Base-by-base conservation (phyloP, 2,329 filamentous ascomycete species). In the Aspergillus sp. region DNA sequence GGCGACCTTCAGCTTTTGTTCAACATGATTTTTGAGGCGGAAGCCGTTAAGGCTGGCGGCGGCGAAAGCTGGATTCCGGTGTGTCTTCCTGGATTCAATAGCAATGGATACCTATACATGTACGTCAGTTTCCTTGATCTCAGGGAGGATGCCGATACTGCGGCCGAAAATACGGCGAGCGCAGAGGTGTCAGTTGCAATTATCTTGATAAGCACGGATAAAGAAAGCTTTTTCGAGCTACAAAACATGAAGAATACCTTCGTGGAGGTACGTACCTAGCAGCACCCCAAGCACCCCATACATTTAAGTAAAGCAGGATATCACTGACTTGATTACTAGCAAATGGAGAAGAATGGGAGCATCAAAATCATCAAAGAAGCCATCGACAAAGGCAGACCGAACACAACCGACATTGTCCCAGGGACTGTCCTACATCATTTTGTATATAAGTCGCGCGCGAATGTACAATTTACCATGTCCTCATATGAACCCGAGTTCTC, bases 11-110 rank as follows among this genome's bases (percentile, higher is more conserved):
- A 97, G 70, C 84, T 99, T 46, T 93, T 99, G 60, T 99, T 99
- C 82, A 98, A 98, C 71, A 99, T 99, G 96, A 86, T 99, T 2
- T 99, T 99, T 68, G 93, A 96, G 77, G 95, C 93, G 2, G 91
- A 91, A 49, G 90, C 91, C 44, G 89, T 99, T 71, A 93, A 95
- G 71, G 89, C 91, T 19, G 93, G 90, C 6, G 92, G 86, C n/a
- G 95, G 93, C 31, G 95, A 99, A 75, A 97, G 93, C 68, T 99
- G 95, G 95, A 93, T 98, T 48, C 95, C 95, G 0, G 82, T 99
- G 6, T 99, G 95, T 68, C 83, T 99, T 3, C 96, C 95, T 0
- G 93, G 93, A 5, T 99, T 99, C 78, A 99, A 99, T 77, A 98
- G 91, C 73, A 90, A 88, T 52, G 96, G 95, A 24, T 99, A 96